These are phyloP conservation scores for Favolaschia claudopus DNA, from an alignment of 768 basidiomycete genomes.

Conservation along the genomic window DNA sequence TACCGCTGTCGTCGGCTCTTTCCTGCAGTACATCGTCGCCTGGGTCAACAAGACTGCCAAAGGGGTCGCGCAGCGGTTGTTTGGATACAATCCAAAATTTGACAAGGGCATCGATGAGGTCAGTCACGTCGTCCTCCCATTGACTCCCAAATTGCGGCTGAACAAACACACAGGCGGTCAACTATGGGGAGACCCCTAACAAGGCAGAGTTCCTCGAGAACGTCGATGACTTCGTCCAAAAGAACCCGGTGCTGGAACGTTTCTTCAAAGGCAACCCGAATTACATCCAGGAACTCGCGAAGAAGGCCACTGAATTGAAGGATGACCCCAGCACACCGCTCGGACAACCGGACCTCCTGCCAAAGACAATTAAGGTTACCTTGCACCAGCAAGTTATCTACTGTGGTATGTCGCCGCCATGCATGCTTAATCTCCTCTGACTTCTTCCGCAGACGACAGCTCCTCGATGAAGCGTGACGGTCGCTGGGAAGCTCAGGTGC, in stretches of 20 bases:
- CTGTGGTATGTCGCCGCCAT: constrained; percentile 12
- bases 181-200: constrained; percentile 17
- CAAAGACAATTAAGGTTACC: constrained; percentile 17
- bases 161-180: constrained; percentile 3
- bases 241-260: constrained; percentile 2
- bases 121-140: constrained; percentile 1
- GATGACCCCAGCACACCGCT: constrained; percentile 16
- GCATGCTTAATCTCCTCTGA: constrained; percentile 5
- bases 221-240: constrained; percentile 11
- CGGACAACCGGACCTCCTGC: constrained; percentile 11
- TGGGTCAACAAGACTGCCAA: constrained; percentile 11
- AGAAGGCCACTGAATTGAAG: constrained; percentile 12
- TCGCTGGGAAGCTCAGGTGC: constrained; percentile 15
- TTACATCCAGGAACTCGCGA: constrained; percentile 17
- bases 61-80: neutral
- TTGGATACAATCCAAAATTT: constrained; percentile 3
- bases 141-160: neutral
- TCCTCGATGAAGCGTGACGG: constrained; percentile 20
- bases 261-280: constrained; percentile 19
- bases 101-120: constrained; percentile 7
- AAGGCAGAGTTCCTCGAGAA: constrained; percentile 10
- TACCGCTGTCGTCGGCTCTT: neutral
- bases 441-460: constrained; percentile 16
- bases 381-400: constrained; percentile 24
- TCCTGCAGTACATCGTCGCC: constrained; percentile 3